phyloP scores from a whole-genome alignment of 2,329 filamentous ascomycete genomes.

The Aspergillus sp. region DNA sequence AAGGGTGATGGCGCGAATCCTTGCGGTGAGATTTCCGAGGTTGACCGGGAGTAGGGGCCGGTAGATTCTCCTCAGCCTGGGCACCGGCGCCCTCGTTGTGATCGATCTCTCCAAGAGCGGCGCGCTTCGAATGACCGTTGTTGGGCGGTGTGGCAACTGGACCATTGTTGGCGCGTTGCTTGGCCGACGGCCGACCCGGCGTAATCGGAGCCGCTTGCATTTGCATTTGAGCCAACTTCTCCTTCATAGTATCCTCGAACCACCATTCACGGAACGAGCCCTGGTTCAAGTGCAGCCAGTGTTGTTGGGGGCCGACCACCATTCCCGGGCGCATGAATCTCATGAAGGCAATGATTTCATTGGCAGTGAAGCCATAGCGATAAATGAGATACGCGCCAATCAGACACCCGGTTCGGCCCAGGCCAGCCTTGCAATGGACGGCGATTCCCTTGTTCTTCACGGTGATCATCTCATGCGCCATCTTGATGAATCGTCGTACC shows the following conservation, averaged over 20 bases:
- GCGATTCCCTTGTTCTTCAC: slow-evolving; percentile 89
- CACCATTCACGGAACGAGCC: slow-evolving; percentile 98
- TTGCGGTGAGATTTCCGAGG: slow-evolving; percentile 82
- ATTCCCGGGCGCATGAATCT: slow-evolving; percentile 98
- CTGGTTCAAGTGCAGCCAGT: slow-evolving; percentile 98
- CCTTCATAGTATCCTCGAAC: slow-evolving; percentile 75
- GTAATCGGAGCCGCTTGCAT: slow-evolving; percentile 61
- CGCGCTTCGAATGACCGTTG: slow-evolving; percentile 69
- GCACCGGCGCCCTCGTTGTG: slow-evolving; percentile 62
- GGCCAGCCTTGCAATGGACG: slow-evolving; percentile 96
- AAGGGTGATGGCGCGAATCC: slow-evolving; percentile 72
- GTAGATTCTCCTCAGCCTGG: slow-evolving; percentile 75
- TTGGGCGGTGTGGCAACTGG: slow-evolving; percentile 84
- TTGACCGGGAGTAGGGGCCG: slow-evolving; percentile 92
- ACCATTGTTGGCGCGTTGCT: slow-evolving; percentile 63
- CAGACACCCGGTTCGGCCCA: slow-evolving; percentile 91
- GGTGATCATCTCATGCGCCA: slow-evolving; percentile 92
- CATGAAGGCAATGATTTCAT: slow-evolving; percentile 97
- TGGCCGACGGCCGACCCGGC: slow-evolving; percentile 52
- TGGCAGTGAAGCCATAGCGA: slow-evolving; percentile 93
- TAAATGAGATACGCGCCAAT: slow-evolving; percentile 99
- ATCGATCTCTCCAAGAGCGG: slow-evolving; percentile 91
- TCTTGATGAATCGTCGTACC: slow-evolving; percentile 91
- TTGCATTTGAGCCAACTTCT: slow-evolving; percentile 71
- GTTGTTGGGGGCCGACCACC: slow-evolving; percentile 97